These are phyloP conservation scores for Chlamydomonas sphaeroides DNA, from an alignment of 139 green algal genomes.

Conservation along the genomic window DNA sequence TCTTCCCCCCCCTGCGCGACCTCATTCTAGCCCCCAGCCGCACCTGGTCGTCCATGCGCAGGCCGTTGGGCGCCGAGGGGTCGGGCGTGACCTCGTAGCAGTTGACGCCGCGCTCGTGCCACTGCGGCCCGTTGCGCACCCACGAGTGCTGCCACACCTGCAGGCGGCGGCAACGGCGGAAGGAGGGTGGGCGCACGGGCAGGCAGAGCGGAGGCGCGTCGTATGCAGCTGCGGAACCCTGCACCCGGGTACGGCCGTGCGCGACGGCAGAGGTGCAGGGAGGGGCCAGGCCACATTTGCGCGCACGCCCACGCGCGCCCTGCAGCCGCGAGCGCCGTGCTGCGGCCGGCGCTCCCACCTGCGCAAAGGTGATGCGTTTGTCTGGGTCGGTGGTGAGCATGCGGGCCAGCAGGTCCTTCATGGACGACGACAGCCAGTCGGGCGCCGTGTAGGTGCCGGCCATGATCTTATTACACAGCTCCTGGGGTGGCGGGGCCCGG, in stretches of 20 bases:
- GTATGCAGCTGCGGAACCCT: too few species aligned
- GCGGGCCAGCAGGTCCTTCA: conserved; percentile 64
- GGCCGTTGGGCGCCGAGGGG: conserved; percentile 11
- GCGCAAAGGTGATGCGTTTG: conserved; percentile 62
- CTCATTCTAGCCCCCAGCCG: too few species aligned
- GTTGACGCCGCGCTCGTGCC: conserved; percentile 38
- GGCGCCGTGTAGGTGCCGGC: conserved; percentile 66
- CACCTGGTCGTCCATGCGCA: conserved; percentile 49
- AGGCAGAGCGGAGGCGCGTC: too few species aligned
- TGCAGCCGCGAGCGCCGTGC: too few species aligned
- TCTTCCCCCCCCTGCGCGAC: too few species aligned
- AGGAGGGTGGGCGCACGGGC: too few species aligned
- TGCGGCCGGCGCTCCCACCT: conserved; percentile 30
- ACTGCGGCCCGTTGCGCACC: conserved; percentile 40
- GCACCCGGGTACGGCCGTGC: too few species aligned
- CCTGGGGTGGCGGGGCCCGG: conserved; percentile 61
- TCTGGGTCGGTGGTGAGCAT: conserved; percentile 79
- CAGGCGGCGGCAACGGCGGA: too few species aligned
- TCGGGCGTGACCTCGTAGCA: conserved; percentile 45
- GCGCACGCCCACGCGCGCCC: too few species aligned
- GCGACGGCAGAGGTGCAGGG: too few species aligned
- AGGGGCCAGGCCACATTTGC: too few species aligned
- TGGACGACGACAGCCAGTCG: conserved; percentile 57
- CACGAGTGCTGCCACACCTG: conserved; percentile 55
- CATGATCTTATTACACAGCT: conserved; percentile 85